These are phyloP conservation scores for Cyberlindnera lachancei DNA, from an alignment of 805 yeast genomes.

Conservation along the genomic window DNA sequence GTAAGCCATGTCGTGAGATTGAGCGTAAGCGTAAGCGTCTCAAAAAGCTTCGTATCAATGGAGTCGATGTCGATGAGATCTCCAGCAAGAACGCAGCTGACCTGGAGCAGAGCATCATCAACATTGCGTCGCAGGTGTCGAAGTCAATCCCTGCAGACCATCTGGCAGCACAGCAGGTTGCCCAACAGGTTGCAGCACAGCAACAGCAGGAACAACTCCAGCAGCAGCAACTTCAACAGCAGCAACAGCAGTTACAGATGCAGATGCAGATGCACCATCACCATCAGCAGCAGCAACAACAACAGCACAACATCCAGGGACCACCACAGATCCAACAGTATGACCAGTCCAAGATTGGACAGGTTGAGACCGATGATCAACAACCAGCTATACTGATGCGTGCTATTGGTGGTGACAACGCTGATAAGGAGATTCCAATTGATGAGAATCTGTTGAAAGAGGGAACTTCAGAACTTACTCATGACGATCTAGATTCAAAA, in stretches of 20 bases:
- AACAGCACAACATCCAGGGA: conserved; percentile 6
- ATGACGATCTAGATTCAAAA: conserved; percentile 15
- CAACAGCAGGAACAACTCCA: background rate
- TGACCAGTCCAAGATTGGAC: conserved; percentile 9
- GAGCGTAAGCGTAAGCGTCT: conserved; percentile 19
- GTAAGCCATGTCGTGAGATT: conserved; percentile 24
- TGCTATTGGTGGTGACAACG: conserved; percentile 1
- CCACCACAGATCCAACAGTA: conserved; percentile 18
- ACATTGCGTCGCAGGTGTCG: conserved; percentile 12
- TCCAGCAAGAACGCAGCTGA: conserved; percentile 9
- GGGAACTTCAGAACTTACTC: conserved; percentile 5
- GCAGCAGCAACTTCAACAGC: conserved; percentile 1
- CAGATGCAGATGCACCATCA: too few species aligned
- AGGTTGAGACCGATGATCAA: conserved; percentile 1
- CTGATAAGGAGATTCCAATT: conserved; percentile 16
- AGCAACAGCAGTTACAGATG: too few species aligned
- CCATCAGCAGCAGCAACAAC: conserved; percentile 12
- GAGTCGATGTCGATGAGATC: conserved; percentile 7
- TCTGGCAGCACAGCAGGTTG: background rate
- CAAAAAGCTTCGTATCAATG: conserved; percentile 14
- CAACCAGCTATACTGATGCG: conserved; percentile 10
- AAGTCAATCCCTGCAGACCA: conserved; percentile 6
- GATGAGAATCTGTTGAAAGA: conserved; percentile 14
- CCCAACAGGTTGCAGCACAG: conserved; percentile 1
- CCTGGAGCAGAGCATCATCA: conserved; percentile 14